Conservation (phyloP, 2,329 filamentous ascomycete genomes). For the Pseudofabraea citricarpa region DNA sequence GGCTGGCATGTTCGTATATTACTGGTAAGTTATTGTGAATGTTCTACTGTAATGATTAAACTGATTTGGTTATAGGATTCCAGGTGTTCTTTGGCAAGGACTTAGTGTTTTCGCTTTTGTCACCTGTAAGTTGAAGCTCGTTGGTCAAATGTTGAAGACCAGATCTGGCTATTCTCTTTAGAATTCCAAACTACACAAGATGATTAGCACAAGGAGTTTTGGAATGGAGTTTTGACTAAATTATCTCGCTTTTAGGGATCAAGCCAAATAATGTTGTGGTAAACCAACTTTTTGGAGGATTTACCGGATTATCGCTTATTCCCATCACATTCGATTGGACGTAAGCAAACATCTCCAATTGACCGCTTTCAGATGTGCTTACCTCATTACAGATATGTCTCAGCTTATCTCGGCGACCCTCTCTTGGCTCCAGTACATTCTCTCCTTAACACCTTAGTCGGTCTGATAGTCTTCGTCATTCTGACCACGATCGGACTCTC, state of each 20-base stretch:
- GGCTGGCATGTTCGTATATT: conserved; percentile 40
- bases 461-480: conserved; percentile 61
- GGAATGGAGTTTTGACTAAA: background rate
- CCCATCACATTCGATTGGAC: conserved; percentile 72
- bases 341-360: conserved; percentile 39
- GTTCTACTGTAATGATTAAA: too few relatives aligned
- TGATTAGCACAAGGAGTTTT: too few relatives aligned
- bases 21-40: conserved; percentile 41
- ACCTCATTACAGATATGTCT: conserved; percentile 10
- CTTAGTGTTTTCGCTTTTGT: conserved; percentile 60
- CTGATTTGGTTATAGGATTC: conserved; percentile 39
- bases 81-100: conserved; percentile 28
- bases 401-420: conserved; percentile 50
- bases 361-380: background rate
- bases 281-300: conserved; percentile 69
- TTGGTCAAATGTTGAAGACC: too few relatives aligned
- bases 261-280: conserved; percentile 62
- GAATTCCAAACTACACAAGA: too few relatives aligned
- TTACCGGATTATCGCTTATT: conserved; percentile 60
- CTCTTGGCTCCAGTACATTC: conserved; percentile 68
- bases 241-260: conserved; percentile 37
- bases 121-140: conserved; percentile 41
- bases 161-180: too few relatives aligned
- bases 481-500: conserved; percentile 55
- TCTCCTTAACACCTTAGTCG: conserved; percentile 67